Conservation (phyloP, 2,329 filamentous ascomycete species). For the Juglanconis oblonga region DNA sequence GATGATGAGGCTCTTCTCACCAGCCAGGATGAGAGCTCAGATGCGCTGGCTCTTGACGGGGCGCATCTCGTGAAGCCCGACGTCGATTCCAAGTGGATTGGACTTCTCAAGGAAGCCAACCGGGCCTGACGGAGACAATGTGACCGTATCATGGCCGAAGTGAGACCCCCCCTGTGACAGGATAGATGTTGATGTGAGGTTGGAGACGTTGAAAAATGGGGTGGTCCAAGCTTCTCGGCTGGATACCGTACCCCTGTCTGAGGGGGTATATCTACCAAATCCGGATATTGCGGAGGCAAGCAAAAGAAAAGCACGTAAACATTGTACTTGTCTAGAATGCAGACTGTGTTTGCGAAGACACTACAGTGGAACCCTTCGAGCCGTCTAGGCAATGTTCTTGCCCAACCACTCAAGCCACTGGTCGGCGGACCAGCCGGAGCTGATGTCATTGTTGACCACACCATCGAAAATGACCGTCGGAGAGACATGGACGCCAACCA, state of each 20-base stretch:
- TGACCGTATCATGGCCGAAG: constrained; percentile 10
- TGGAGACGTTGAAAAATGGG: neutral
- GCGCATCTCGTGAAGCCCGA: neutral
- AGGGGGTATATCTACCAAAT: neutral
- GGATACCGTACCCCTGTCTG: neutral
- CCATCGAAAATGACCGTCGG: constrained; percentile 89
- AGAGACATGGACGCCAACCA: constrained; percentile 84
- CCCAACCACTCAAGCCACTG: constrained; percentile 86
- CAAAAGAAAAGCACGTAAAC: neutral
- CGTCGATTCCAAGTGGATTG: neutral
- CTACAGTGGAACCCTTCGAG: neutral
- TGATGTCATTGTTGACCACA: constrained; percentile 74
- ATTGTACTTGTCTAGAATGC: neutral
- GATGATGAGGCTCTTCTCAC: constrained; percentile 9
- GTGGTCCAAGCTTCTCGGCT: constrained; percentile 10
- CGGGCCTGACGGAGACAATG: neutral
- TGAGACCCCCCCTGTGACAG: neutral
- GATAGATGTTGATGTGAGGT: neutral
- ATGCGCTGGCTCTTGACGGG: neutral
- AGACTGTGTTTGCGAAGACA: neutral
- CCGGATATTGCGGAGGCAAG: neutral
- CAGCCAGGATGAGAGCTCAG: neutral
- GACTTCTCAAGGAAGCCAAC: neutral
- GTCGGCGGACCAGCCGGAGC: constrained; percentile 71
- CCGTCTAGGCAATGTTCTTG: constrained; percentile 44